These are phyloP conservation scores for Xylaria longipes DNA, from an alignment of 495 filamentous ascomycete species.

Conservation along the genomic window DNA sequence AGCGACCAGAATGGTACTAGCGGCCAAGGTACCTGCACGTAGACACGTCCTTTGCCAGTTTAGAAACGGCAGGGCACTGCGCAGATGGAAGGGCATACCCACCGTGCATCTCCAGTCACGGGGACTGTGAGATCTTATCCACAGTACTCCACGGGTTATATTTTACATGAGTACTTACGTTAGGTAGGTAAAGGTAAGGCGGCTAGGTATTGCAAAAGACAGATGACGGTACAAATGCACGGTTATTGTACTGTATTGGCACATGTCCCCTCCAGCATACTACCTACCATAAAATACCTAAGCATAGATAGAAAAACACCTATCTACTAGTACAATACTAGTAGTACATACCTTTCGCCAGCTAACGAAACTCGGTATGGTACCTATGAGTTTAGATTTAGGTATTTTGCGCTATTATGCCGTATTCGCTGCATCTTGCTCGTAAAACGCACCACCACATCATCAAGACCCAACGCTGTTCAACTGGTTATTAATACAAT, in stretches of 20 bases:
- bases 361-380: conserved; percentile 13
- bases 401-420: conserved; percentile 5
- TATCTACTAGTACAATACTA: background rate
- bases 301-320: no score
- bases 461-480: background rate
- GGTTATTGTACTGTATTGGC: background rate
- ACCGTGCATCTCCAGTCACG: background rate
- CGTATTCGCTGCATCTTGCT: background rate
- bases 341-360: background rate
- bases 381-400: background rate
- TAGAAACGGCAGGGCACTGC: background rate
- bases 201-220: background rate
- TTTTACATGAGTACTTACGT: background rate
- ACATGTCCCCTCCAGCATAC: background rate
- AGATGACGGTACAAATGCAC: background rate
- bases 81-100: background rate
- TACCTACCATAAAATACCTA: no score
- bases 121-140: background rate
- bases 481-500: background rate
- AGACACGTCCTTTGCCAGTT: conserved; percentile 6
- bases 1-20: background rate
- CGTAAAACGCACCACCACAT: conserved; percentile 20
- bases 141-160: background rate
- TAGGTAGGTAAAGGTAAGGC: background rate
- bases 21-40: background rate